phyloP scores from a whole-genome alignment of 495 filamentous ascomycete genomes.

The Thozetella sp. region DNA sequence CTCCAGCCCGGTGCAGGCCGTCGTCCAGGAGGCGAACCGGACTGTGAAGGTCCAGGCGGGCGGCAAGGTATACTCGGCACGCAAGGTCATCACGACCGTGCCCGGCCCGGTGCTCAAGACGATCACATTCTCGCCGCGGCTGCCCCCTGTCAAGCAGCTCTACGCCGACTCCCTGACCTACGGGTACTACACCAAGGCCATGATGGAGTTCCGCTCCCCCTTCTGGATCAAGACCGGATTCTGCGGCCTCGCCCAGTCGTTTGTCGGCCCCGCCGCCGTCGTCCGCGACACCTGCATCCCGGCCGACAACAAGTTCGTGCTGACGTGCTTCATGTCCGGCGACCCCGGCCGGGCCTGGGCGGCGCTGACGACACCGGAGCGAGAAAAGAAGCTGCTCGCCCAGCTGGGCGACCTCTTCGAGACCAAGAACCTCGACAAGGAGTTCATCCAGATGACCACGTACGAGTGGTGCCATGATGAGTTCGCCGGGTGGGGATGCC shows the following conservation, averaged over 20 bases:
- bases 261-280: conserved; percentile 28
- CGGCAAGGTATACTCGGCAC: conserved; percentile 12
- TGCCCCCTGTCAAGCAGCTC: conserved; percentile 21
- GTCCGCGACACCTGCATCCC: conserved; percentile 31
- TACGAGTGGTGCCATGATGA: not conserved
- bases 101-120: conserved; percentile 27
- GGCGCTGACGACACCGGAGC: not conserved
- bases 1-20: conserved; percentile 15
- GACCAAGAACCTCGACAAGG: not conserved
- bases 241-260: conserved; percentile 30
- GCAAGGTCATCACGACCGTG: conserved; percentile 26
- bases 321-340: not conserved
- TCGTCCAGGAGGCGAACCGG: conserved; percentile 2
- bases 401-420: conserved; percentile 1
- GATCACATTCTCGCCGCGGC: conserved; percentile 29
- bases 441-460: not conserved
- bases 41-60: not conserved
- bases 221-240: conserved; percentile 30
- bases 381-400: not conserved
- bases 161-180: conserved; percentile 10
- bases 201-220: conserved; percentile 26
- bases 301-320: conserved; percentile 18
- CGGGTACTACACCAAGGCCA: conserved; percentile 38
- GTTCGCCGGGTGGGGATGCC: not conserved
- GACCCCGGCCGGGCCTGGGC: not conserved